Percentiles rank a stretch among this genome's conserved stretches.
These are phyloP conservation scores for Crotalaria pallida DNA, from an alignment of 306 rosid species.

Conservation along the genomic window DNA sequence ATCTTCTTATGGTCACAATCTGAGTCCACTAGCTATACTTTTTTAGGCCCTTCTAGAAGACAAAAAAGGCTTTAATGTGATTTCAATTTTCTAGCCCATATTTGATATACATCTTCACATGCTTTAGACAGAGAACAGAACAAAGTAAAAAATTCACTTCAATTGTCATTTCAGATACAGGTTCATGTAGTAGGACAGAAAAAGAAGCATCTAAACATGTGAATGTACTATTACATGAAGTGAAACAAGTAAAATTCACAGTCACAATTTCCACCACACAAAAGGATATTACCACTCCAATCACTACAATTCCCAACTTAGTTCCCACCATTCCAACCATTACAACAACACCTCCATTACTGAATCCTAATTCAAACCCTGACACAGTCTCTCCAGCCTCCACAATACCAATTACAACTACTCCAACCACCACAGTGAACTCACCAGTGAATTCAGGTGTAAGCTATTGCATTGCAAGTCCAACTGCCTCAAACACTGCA, in stretches of 20 bases:
- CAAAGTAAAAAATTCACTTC: constrained; percentile 36
- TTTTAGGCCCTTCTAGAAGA: background rate
- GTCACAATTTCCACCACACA: constrained; percentile 35
- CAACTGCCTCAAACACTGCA: constrained; percentile 40
- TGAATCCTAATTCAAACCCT: constrained; percentile 60
- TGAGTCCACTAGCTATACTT: constrained; percentile 13
- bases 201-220: constrained; percentile 27
- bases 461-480: constrained; percentile 83
- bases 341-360: constrained; percentile 42
- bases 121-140: constrained; percentile 20
- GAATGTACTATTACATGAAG: constrained; percentile 31
- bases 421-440: constrained; percentile 35
- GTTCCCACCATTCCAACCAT: constrained; percentile 42
- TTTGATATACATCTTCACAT: constrained; percentile 20
- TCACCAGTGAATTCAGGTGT: constrained; percentile 38
- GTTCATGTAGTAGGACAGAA: constrained; percentile 42
- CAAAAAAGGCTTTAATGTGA: constrained; percentile 1
- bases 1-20: background rate
- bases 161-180: constrained; percentile 40
- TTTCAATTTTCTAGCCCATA: background rate
- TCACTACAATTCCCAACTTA: constrained; percentile 62
- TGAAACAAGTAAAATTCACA: constrained; percentile 24
- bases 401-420: constrained; percentile 35
- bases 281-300: constrained; percentile 75
- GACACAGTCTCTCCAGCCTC: constrained; percentile 53